phyloP scores from a whole-genome alignment of 805 yeast genomes.

The Naumovozyma castellii region DNA sequence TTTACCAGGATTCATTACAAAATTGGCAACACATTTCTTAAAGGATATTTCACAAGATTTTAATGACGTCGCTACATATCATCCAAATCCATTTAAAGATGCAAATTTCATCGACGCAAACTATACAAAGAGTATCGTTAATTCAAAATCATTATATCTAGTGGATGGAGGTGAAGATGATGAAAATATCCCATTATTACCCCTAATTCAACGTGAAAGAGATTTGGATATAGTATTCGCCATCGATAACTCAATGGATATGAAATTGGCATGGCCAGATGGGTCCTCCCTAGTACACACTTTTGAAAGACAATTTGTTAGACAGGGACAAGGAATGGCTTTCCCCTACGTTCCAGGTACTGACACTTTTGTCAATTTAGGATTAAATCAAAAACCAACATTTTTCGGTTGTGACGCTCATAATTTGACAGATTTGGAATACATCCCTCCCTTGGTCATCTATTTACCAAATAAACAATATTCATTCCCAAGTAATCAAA shows the following conservation, averaged over 20 bases:
- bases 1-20: constrained; percentile 37
- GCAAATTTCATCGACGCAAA: constrained; percentile 30
- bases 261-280: constrained; percentile 53
- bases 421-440: constrained; percentile 46
- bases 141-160: constrained; percentile 39
- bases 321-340: constrained; percentile 46
- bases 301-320: constrained; percentile 47
- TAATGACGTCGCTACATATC: constrained; percentile 58
- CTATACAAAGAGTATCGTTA: constrained; percentile 32
- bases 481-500: constrained; percentile 56
- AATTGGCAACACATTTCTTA: constrained; percentile 39
- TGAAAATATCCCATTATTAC: constrained; percentile 55
- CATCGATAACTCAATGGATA: constrained; percentile 62
- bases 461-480: constrained; percentile 69
- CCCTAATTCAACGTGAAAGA: constrained; percentile 51
- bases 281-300: constrained; percentile 52
- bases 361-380: constrained; percentile 47
- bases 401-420: constrained; percentile 76
- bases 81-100: constrained; percentile 62
- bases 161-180: constrained; percentile 70
- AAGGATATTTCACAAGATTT: constrained; percentile 39
- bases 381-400: constrained; percentile 59
- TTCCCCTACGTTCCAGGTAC: constrained; percentile 78
- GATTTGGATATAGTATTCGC: constrained; percentile 58
- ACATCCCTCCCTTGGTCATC: constrained; percentile 65